These are phyloP conservation scores for Ophiostoma quercus DNA, from an alignment of 2,329 filamentous ascomycete genomes.

Conservation along the genomic window DNA sequence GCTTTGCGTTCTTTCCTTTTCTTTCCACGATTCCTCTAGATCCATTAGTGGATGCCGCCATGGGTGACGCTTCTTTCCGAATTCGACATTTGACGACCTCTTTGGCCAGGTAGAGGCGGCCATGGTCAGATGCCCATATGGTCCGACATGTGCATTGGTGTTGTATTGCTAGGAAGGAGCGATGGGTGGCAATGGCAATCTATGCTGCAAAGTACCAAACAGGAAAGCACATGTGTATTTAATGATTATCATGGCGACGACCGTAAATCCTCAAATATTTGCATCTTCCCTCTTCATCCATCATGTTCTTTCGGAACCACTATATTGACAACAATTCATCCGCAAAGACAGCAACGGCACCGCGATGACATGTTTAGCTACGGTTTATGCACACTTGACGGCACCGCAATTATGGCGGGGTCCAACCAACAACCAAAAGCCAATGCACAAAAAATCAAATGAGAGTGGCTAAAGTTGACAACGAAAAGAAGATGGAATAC, in stretches of 20 bases:
- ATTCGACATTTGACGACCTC: neutral
- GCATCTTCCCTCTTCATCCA: neutral
- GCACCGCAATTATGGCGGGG: neutral
- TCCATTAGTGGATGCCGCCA: neutral
- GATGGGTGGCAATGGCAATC: neutral
- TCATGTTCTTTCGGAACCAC: no score
- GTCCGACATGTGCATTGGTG: slow-evolving; percentile 3
- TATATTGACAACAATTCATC: neutral
- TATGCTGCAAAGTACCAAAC: neutral
- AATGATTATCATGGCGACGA: neutral
- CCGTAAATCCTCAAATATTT: neutral
- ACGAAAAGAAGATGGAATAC: neutral
- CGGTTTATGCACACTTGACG: neutral
- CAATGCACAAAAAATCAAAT: neutral
- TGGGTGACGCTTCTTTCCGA: neutral
- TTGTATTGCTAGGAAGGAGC: slow-evolving; percentile 3
- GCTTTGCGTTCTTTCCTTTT: slow-evolving; percentile 5
- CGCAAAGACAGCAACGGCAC: neutral
- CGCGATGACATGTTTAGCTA: neutral
- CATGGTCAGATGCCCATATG: neutral
- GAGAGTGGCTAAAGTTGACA: neutral
- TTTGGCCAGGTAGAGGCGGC: neutral
- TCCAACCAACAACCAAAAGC: neutral
- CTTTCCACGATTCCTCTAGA: neutral
- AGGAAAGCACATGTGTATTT: neutral